These are phyloP conservation scores for Crithidia expoeki DNA, from an alignment of 208 protist genomes.

Conservation along the genomic window DNA sequence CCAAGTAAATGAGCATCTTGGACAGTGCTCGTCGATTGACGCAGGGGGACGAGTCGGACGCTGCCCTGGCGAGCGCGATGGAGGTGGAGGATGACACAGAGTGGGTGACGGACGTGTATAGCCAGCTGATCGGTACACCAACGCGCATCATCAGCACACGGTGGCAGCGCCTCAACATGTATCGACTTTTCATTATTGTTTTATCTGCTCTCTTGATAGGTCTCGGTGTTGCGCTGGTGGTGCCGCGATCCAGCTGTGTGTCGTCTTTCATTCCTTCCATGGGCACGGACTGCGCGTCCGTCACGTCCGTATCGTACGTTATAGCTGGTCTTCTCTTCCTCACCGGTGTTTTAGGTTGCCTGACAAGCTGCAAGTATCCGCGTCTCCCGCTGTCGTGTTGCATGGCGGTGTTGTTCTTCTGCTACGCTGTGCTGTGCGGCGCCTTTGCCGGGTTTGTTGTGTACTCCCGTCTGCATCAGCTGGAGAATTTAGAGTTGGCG, in stretches of 20 bases:
- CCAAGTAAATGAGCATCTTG: slow-evolving; percentile 16
- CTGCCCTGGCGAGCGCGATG: slow-evolving; percentile 9
- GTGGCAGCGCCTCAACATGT: slow-evolving; percentile 27
- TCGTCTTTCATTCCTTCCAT: slow-evolving; percentile 9
- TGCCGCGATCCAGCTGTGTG: slow-evolving; percentile 20
- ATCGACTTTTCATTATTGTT: slow-evolving; percentile 14
- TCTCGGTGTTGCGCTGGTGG: slow-evolving; percentile 13
- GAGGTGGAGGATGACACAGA: slow-evolving; percentile 38
- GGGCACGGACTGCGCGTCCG: slow-evolving; percentile 10
- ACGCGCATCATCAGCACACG: background rate
- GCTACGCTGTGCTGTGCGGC: slow-evolving; percentile 33
- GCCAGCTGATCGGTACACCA: slow-evolving; percentile 32
- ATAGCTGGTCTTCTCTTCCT: slow-evolving; percentile 14
- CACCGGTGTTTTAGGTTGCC: slow-evolving; percentile 22
- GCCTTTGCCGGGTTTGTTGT: background rate
- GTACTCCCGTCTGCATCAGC: slow-evolving; percentile 3
- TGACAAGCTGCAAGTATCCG: slow-evolving; percentile 6
- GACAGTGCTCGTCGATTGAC: slow-evolving; percentile 18
- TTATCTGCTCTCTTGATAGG: slow-evolving; percentile 1
- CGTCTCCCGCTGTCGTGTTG: slow-evolving; percentile 2
- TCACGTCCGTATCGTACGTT: slow-evolving; percentile 14
- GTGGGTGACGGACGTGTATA: slow-evolving; percentile 54
- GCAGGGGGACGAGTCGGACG: slow-evolving; percentile 7
- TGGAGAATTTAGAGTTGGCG: slow-evolving; percentile 5
- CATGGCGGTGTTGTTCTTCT: slow-evolving; percentile 18